Evolutionary conservation across 495 filamentous ascomycete genomes (phyloP), one percentile per base, ranked within the genome.

Genomic region (Extremus antarcticus): DNA sequence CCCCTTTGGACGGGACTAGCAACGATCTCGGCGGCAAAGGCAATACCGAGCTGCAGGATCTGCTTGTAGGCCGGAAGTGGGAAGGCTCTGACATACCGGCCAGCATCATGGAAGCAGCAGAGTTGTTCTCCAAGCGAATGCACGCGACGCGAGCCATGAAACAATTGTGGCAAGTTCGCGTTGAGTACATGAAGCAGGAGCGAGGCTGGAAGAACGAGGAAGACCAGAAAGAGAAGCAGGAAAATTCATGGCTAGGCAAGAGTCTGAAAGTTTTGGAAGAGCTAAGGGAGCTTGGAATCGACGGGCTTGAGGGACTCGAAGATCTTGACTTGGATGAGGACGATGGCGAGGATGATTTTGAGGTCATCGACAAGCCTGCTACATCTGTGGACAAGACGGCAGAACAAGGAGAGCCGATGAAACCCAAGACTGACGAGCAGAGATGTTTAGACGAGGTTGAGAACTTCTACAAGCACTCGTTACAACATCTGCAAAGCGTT

Each of bases 51-150:
- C 68, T 85, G 39, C 88, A 94, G 66, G 87, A 89, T 61, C 63
- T 76, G 9, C 68, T 94, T 25, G 86, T 89, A 16, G 85, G 86
- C 9, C 81, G 84, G 46, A 85, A 77, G 63, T 95, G 91, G 88
- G 84, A 90, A 66, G 91, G 89, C 2, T 86, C 84, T 51, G 91
- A 95, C 63, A 85, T 98, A 4, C 90, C 90, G 29, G 84, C 85
- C 17, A 94, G 88, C 11, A 96, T 98, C 53, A 77, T 94, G 17
- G 92, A 98, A 67, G 92, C 94, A n/a, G 92, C 92, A 7, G 85
- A 87, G 58, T 73, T 98, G 1, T 98, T 98, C 65, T 86, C 89
- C 2, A 85, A 77, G 41, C 78, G 94, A 50, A 90, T 95, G 62
- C 78, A 90, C 56, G 94, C 90, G 77, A 91, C 88, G 0, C 73